phyloP scores from a whole-genome alignment of 805 yeast genomes.

The Torulaspora quercuum region DNA sequence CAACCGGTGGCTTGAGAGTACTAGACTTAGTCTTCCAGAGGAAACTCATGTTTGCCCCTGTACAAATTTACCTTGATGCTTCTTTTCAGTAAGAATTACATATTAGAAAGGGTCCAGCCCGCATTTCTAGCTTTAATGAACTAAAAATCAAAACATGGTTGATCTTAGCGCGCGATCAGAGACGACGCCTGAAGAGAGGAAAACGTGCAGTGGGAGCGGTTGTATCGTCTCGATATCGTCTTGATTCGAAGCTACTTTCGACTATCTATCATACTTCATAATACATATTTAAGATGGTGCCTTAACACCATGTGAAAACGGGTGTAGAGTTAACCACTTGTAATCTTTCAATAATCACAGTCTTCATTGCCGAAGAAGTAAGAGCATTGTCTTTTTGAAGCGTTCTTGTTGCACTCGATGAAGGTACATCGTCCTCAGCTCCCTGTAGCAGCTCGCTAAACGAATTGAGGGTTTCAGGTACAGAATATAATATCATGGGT shows the following conservation, averaged over 20 bases:
- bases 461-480: slow-evolving; percentile 7
- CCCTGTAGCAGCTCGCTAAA: slow-evolving; percentile 1
- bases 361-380: slow-evolving; percentile 37
- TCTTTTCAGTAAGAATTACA: neutral
- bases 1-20: slow-evolving; percentile 36
- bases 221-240: no score
- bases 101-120: neutral
- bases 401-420: no score
- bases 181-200: no score
- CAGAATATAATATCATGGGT: slow-evolving; percentile 22
- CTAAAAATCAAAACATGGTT: neutral
- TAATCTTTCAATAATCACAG: slow-evolving; percentile 57
- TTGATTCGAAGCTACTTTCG: no score
- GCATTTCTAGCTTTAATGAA: neutral
- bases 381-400: no score
- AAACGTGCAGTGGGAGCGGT: no score
- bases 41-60: slow-evolving; percentile 11
- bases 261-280: no score
- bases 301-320: slow-evolving; percentile 62
- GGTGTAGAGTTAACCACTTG: slow-evolving; percentile 57
- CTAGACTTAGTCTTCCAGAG: slow-evolving; percentile 35
- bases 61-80: neutral
- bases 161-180: no score
- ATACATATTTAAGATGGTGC: no score
- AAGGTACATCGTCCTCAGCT: no score